Evolutionary conservation across 202 grass and related monocot species (phyloP).

Genomic region (Setaria viridis): DNA sequence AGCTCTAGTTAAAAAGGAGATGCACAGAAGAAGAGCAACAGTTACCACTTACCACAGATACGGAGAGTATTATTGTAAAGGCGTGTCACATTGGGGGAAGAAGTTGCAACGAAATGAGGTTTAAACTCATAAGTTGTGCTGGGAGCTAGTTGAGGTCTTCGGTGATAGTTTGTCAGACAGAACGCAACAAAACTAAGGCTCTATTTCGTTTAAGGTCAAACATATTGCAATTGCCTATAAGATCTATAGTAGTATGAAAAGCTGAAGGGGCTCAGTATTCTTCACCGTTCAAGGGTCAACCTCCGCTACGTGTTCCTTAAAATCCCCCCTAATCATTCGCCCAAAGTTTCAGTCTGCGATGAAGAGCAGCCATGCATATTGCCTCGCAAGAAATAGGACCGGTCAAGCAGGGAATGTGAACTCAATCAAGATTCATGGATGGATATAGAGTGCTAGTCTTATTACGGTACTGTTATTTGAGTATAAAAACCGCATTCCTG

Average conservation of each 20-base stretch:
- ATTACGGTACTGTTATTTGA: conserved; percentile 8
- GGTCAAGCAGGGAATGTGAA: conserved; percentile 33
- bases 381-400: background rate
- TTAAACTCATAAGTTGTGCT: no score
- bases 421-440: conserved; percentile 25
- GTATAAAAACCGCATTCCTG: background rate
- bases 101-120: no score
- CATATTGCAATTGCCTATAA: background rate
- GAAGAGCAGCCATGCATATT: background rate
- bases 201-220: background rate
- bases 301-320: background rate
- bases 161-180: background rate
- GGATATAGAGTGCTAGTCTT: background rate
- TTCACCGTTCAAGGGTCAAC: conserved; percentile 32
- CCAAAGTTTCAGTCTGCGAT: background rate
- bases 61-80: no score
- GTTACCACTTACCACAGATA: no score
- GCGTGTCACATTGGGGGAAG: no score
- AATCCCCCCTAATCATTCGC: background rate
- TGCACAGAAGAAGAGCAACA: no score
- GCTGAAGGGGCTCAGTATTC: background rate
- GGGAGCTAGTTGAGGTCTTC: background rate
- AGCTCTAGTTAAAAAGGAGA: background rate
- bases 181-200: background rate
- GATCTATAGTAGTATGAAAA: conserved; percentile 4